Evolutionary conservation across 495 filamentous ascomycete species (phyloP), one percentile per base, ranked within the genome.

Genomic region (Penicillium turbatum): DNA sequence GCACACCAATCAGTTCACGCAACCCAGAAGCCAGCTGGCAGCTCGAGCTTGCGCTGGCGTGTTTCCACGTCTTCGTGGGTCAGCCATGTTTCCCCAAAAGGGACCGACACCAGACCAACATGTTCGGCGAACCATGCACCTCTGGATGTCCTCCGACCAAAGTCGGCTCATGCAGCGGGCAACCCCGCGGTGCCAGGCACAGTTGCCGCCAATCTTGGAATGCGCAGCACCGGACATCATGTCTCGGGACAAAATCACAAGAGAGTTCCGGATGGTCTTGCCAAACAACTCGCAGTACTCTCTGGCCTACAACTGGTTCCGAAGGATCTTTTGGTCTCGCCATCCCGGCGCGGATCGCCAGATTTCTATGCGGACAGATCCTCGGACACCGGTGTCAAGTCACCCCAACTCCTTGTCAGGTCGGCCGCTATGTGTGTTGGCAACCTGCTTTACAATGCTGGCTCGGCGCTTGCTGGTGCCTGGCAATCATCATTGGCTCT

Each of bases 391-490:
- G 9, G 3, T 11, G 35, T n/a, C 15, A 6, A 8, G 35, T 37
- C 35, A 15, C 4, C 35, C 1, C 31, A 8, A 21, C n/a, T 13
- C 16, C 6, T 27, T 12, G 39, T 41, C 46, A 43, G 39, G 11
- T 37, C 57, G 27, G 10, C 52, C 16, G 24, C 48, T 21, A 32
- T 30, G 29, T 24, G 27, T 26, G 2, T 51, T 38, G 44, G 54
- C 4, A 44, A 39, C 17, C 12, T 61, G 12, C 40, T 60, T 15
- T 35, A 53, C 35, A 53, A 31, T n/a, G 35, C 37, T 41, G n/a
- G 48, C n/a, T 38, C 44, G n/a, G 47, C 57, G 6, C n/a, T 63
- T 45, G 38, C 34, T 43, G 51, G 47, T 15, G 35, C 38, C 21
- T 48, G 54, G 58, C 50, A 42, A 26, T 46, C 47, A 19, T 35